Conservation (phyloP, 2,329 filamentous ascomycete genomes). For the Nannizzia gypsea region DNA sequence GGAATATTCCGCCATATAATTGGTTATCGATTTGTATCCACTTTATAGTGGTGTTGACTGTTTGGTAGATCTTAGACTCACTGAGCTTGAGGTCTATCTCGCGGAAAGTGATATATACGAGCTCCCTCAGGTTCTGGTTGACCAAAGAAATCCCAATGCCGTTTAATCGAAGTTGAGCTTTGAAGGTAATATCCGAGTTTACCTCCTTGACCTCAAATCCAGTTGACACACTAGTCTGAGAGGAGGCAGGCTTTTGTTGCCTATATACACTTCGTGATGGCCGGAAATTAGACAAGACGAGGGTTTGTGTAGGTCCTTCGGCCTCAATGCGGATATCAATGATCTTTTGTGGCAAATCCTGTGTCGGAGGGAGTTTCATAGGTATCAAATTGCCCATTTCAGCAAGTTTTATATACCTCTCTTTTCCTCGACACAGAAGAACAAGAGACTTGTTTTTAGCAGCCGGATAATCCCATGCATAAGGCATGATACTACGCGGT, state of each 20-base stretch:
- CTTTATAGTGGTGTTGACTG: conserved; percentile 78
- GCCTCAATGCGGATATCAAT: conserved; percentile 95
- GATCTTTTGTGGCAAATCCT: conserved; percentile 59
- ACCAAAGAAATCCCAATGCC: conserved; percentile 88
- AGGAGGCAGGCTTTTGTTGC: conserved; percentile 45
- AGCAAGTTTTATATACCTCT: conserved; percentile 84
- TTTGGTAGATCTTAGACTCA: conserved; percentile 90
- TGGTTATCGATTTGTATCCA: conserved; percentile 99
- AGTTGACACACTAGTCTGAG: conserved; percentile 48
- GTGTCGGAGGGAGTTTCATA: conserved; percentile 67
- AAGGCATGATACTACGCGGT: conserved; percentile 95
- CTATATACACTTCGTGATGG: conserved; percentile 84
- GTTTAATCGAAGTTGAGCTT: conserved; percentile 74
- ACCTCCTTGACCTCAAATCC: conserved; percentile 92
- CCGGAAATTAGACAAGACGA: conserved; percentile 90
- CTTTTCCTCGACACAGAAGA: conserved; percentile 63
- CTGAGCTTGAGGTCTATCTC: conserved; percentile 85
- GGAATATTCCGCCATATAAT: conserved; percentile 94
- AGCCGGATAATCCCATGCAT: conserved; percentile 97
- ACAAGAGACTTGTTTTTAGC: conserved; percentile 93
- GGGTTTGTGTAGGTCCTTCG: conserved; percentile 85
- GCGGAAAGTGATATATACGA: conserved; percentile 85
- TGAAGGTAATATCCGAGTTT: conserved; percentile 78
- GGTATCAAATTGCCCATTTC: conserved; percentile 95
- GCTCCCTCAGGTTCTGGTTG: conserved; percentile 80